phyloP scores from a whole-genome alignment of 179 eudicot species.

The Camellia oleifera region DNA sequence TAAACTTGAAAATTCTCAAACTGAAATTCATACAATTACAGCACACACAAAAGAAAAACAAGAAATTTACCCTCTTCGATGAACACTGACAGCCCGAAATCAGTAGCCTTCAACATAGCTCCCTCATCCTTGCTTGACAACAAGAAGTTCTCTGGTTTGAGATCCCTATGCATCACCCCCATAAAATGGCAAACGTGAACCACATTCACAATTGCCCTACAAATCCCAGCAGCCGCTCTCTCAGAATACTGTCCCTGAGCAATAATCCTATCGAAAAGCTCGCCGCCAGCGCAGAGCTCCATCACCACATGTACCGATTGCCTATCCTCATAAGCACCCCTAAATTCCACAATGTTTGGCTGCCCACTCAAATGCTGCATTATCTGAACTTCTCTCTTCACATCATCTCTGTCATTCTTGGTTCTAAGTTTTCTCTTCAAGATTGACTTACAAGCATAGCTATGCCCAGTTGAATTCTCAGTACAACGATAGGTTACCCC shows the following conservation, averaged over 20 bases:
- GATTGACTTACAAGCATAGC: conserved; percentile 89
- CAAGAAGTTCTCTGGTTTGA: conserved; percentile 95
- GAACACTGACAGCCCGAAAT: conserved; percentile 88
- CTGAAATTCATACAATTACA: neutral
- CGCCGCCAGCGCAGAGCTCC: conserved; percentile 96
- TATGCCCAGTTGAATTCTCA: conserved; percentile 55
- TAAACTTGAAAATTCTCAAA: neutral
- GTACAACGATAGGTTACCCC: conserved; percentile 85
- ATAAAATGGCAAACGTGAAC: conserved; percentile 87
- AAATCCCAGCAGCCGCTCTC: conserved; percentile 65
- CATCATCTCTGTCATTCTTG: conserved; percentile 72
- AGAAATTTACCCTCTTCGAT: conserved; percentile 72
- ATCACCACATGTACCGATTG: conserved; percentile 87
- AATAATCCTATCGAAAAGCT: conserved; percentile 85
- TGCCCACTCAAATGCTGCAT: conserved; percentile 96
- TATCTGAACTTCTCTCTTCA: conserved; percentile 82
- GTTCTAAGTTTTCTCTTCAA: conserved; percentile 72
- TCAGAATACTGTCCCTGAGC: conserved; percentile 85
- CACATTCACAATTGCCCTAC: conserved; percentile 76
- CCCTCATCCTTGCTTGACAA: conserved; percentile 57
- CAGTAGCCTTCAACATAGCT: conserved; percentile 82
- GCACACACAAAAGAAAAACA: neutral
- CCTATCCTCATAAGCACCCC: conserved; percentile 87
- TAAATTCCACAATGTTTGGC: conserved; percentile 81
- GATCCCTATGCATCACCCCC: conserved; percentile 96